Percentiles rank a stretch among this genome's conserved stretches.
Conservation (phyloP, 2,329 filamentous ascomycete genomes). For the Scedosporium dehoogii region DNA sequence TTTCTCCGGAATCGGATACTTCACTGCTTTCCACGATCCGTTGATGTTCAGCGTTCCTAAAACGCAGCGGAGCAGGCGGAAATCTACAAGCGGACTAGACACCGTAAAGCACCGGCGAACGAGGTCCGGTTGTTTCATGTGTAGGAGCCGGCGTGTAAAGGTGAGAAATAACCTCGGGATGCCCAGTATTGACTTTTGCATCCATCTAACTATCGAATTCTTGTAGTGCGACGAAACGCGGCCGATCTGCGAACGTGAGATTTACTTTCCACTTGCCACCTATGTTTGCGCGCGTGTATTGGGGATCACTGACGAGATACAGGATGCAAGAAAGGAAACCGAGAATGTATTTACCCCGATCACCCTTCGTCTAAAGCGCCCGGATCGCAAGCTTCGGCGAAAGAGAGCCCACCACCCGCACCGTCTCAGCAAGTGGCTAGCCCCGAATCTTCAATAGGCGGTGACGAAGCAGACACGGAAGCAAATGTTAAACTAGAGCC, state of each 20-base stretch:
- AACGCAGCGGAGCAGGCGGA: constrained; percentile 38
- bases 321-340: constrained; percentile 86
- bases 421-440: constrained; percentile 31
- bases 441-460: constrained; percentile 44
- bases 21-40: constrained; percentile 39
- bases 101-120: constrained; percentile 89
- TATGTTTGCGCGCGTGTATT: too few species aligned
- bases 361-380: constrained; percentile 25
- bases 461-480: constrained; percentile 36
- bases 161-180: constrained; percentile 26
- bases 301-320: background rate
- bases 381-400: background rate
- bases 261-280: background rate
- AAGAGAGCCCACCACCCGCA: constrained; percentile 18
- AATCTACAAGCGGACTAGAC: constrained; percentile 44
- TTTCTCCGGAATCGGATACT: constrained; percentile 39
- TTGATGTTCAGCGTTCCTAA: constrained; percentile 38
- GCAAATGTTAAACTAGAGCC: constrained; percentile 34
- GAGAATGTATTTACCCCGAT: constrained; percentile 86
- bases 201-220: background rate
- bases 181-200: background rate
- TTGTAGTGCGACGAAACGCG: constrained; percentile 81
- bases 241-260: constrained; percentile 71
- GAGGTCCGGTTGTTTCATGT: constrained; percentile 87
- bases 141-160: constrained; percentile 79